Base-by-base conservation (phyloP, 2,329 filamentous ascomycete genomes). In the Cladophialophora immunda region DNA sequence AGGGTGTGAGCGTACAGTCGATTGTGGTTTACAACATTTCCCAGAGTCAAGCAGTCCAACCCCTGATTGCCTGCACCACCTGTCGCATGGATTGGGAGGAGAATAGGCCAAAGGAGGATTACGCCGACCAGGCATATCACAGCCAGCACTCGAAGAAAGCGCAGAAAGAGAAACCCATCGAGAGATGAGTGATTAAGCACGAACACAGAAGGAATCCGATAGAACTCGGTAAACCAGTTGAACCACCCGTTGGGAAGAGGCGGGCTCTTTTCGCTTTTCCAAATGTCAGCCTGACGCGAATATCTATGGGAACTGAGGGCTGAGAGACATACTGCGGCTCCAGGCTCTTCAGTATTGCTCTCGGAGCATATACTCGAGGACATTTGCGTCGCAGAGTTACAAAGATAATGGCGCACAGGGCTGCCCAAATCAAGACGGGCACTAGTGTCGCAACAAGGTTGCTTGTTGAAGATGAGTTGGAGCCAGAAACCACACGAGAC, bases 151-250 rank as follows among this genome's bases (percentile, higher is more conserved):
- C 92, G 90, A 66, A 98, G 81, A 73, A 94, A 97, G 19, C 94
- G 92, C 25, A 98, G 84, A 77, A 96, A 97, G 53, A 98, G 89
- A 79, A 93, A 98, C 19, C 91, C 91, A 77, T 98, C 94, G 59
- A 98, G 86, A 0, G 93, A 95, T 71, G 93, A 92, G 80, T 96
- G 92, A 73, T 96, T 92, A 7, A 98, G 87, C 15, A 93, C 87
- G 75, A 92, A 92, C 19, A 88, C 87, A 19, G 77, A 74, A 27
- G 77, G 75, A 6, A 75, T 73, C 6, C 73, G 71, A 65, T 73
- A 76, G 57, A 77, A 78, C 9, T 72, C 70, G 38, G 67, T 72
- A 19, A 78, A 63, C 77, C 77, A 79, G 64, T 76, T 76, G 64
- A 79, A 74, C 74, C 75, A 77, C 64, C 76, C 77, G 27, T 62